Evolutionary conservation across 345 rosid species (phyloP), one percentile per base, ranked within the genome.

Genomic region (Bretschneidera sinensis): DNA sequence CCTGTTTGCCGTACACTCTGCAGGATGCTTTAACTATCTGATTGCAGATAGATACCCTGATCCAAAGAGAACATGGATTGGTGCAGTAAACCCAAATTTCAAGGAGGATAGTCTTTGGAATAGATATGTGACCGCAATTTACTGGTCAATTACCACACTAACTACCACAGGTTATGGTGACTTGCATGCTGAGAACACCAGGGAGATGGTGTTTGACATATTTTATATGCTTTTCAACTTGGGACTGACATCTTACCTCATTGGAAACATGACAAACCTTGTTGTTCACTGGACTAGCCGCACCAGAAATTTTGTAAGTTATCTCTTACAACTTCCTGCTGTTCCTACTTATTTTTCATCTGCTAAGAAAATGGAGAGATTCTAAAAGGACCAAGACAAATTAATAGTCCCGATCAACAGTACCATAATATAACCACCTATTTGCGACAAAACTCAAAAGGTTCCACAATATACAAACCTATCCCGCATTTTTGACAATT

Each of bases 201-300:
- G 92, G 69, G 99, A 94, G 78, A 94, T 94, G 99, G 62, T 94
- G 10, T 94, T 94, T 53, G 95, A 84, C 61, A 88, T 90, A 55
- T 84, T 94, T 70, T 94, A 86, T 79, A 94, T 94, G 99, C 70
- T 94, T 43, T 94, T 94, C 74, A 82, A 88, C 78, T 79, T 94
- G 59, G 99, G 97, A 56, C 74, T 94, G 69, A 94, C 97, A 5
- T 73, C 99, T 67, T 94, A 94, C 79, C 79, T 94, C 57, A 94
- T 94, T 34, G 99, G 99, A 21, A 94, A 94, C 67, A 90, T 94
- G 99, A 94, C 99, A 52, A 90, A 94, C 69, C 96, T 94, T 1
- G 97, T 90, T 9, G 99, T 94, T 73, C 97, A 94, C 62, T 88
- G 97, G 96, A 90, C 99, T 72, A 82, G 97, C 83, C 92, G 95